phyloP scores from a whole-genome alignment of 2,329 filamentous ascomycete species.

The Alternaria sp. region DNA sequence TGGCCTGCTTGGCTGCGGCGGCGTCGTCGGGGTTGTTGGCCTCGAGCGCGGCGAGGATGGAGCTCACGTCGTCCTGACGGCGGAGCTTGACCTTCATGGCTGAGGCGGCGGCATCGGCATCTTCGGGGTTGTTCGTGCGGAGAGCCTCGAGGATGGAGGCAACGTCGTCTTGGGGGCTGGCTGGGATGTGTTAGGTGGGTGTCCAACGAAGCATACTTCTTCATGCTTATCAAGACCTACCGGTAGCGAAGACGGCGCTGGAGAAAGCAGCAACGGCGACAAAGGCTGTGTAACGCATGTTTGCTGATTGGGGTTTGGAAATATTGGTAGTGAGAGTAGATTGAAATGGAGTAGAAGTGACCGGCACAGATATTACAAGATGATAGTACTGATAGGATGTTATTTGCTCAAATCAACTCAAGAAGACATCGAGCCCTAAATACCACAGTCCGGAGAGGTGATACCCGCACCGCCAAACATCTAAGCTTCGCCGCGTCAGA shows the following conservation, averaged over 20 bases:
- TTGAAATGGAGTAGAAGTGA: slow-evolving; percentile 28
- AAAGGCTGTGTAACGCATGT: slow-evolving; percentile 39
- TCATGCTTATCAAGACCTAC: slow-evolving; percentile 6
- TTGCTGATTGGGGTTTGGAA: slow-evolving; percentile 20
- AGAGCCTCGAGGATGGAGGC: slow-evolving; percentile 37
- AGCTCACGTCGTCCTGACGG: slow-evolving; percentile 26
- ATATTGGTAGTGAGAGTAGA: not conserved
- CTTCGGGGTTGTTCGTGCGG: slow-evolving; percentile 36
- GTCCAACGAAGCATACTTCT: not conserved
- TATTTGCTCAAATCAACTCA: slow-evolving; percentile 10
- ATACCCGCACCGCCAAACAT: slow-evolving; percentile 2
- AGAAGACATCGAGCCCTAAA: not conserved
- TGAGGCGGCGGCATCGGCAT: slow-evolving; percentile 32
- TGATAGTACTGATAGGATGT: slow-evolving; percentile 13
- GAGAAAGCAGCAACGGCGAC: slow-evolving; percentile 35
- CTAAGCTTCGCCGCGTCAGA: slow-evolving; percentile 20
- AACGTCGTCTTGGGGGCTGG: slow-evolving; percentile 30
- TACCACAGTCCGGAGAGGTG: not conserved
- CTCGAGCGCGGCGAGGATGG: slow-evolving; percentile 31
- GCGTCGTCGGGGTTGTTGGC: slow-evolving; percentile 35
- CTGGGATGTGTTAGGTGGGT: slow-evolving; percentile 8
- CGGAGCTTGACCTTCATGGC: slow-evolving; percentile 36
- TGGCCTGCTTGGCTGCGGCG: slow-evolving; percentile 23
- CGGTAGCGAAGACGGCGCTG: slow-evolving; percentile 32
- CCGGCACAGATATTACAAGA: slow-evolving; percentile 36